Percentiles rank a stretch among this genome's conserved stretches.
Evolutionary conservation across 352 stramenopile genomes (phyloP).

Genomic region (Phytopythium oedochilum): DNA sequence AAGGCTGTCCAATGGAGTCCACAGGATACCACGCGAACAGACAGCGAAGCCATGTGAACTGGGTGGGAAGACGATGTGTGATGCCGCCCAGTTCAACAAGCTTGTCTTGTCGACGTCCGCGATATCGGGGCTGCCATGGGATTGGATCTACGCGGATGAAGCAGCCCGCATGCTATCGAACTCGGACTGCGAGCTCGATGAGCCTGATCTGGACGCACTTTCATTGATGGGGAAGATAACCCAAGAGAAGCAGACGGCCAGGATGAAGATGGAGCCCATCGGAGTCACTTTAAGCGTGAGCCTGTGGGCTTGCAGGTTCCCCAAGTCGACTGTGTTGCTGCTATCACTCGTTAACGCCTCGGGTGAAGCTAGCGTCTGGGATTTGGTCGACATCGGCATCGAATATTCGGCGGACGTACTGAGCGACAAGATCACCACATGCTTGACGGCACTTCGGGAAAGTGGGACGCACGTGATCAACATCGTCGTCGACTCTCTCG

Average conservation of each 20-base stretch:
- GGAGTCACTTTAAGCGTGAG: conserved; percentile 66
- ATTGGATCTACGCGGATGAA: conserved; percentile 59
- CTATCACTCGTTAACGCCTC: conserved; percentile 69
- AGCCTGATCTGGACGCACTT: conserved; percentile 17
- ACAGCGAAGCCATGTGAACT: not conserved
- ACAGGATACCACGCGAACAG: not conserved
- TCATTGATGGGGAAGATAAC: conserved; percentile 11
- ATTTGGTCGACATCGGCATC: conserved; percentile 51
- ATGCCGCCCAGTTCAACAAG: conserved; percentile 20
- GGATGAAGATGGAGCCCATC: conserved; percentile 53
- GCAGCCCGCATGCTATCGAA: conserved; percentile 26
- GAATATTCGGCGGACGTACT: conserved; percentile 39
- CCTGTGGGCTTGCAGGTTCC: conserved; percentile 47
- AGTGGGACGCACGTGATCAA: conserved; percentile 60
- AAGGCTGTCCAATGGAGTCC: not conserved
- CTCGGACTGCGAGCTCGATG: conserved; percentile 19
- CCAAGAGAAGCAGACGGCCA: conserved; percentile 49
- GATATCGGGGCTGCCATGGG: conserved; percentile 33
- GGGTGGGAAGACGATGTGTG: not conserved
- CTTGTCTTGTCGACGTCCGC: conserved; percentile 43
- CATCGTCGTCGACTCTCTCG: conserved; percentile 53
- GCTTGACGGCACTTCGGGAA: conserved; percentile 33
- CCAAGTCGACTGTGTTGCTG: conserved; percentile 45
- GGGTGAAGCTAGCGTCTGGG: conserved; percentile 51
- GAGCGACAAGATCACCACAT: conserved; percentile 43